Base-by-base conservation (phyloP, 1,284 basidiomycete genomes). In the Sanghuangporus sanghuang region DNA sequence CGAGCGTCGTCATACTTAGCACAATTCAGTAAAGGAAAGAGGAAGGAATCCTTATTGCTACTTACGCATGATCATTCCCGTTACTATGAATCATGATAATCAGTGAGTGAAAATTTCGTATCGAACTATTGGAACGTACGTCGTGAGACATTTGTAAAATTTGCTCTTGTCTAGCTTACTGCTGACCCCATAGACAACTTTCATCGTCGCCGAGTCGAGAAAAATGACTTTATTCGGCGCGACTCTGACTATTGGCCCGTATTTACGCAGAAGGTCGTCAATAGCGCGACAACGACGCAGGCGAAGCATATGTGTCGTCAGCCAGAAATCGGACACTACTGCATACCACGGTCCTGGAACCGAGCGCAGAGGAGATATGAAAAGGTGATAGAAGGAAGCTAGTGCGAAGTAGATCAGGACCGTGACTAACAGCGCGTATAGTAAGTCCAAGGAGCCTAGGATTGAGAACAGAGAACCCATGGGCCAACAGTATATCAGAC, bases 141-240 rank as follows among this genome's bases (percentile, higher is more conserved):
- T 62, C 32, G 64, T 21, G 2, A 69, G 57, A 44, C 58, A 44
- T 55, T 67, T 66, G 56, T 69, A 69, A 36, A 65, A 86, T 36
- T 38, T 27, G 32, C 64, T 66, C 64, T 69, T 69, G 35, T 39
- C 35, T 35, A 69, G 62, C 23, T 63, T 66, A 50, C 59, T 67
- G 38, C 59, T 59, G 21, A 64, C 59, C 36, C 64, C 64, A 38
- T 69, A 69, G 3, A 69, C 67, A 35, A 62, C 53, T 57, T 66
- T 67, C 59, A 66, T 65, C 12, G 65, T 56, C 6, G 21, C 38
- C 3, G 55, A 53, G 35, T 70, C 69, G 23, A 59, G 36, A 48
- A 68, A 70, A 1, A 66, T 62, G 21, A 70, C 64, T 55, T 62
- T 69, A 46, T 67, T 66, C 18, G 68, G 68, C 7, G 64, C 68